A percentile compares a stretch with the other conserved stretches of the same genome.
These are phyloP conservation scores for Thraustotheca clavata DNA, from an alignment of 352 stramenopile species.

Conservation along the genomic window DNA sequence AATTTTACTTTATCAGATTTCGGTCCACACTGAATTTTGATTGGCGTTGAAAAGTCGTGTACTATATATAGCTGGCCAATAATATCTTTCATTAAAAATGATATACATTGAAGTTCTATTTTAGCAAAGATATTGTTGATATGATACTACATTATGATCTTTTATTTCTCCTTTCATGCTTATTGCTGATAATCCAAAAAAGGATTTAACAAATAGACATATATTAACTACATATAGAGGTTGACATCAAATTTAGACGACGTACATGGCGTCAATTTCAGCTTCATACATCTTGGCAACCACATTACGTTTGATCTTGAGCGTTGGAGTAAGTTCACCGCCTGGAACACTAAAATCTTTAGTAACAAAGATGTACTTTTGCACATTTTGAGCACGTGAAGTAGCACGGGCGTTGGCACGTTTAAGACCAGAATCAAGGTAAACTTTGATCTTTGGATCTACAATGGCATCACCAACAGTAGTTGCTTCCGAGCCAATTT, in stretches of 20 bases:
- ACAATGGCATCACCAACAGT: constrained; percentile 42
- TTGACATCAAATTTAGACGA: background rate
- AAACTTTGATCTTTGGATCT: constrained; percentile 29
- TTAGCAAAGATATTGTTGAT: too few relatives aligned
- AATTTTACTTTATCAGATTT: background rate
- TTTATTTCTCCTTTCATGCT: too few relatives aligned
- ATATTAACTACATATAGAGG: too few relatives aligned
- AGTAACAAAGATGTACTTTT: constrained; percentile 37
- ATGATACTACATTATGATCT: too few relatives aligned
- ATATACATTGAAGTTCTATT: too few relatives aligned
- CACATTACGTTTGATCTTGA: constrained; percentile 72
- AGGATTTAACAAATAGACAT: too few relatives aligned
- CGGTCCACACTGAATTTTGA: background rate
- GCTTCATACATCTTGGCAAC: constrained; percentile 53
- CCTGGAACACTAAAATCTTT: constrained; percentile 40
- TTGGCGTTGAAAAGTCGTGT: background rate
- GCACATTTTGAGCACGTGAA: constrained; percentile 24
- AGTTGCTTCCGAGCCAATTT: constrained; percentile 29
- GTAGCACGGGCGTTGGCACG: constrained; percentile 22
- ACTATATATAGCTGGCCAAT: background rate
- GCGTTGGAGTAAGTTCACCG: constrained; percentile 70
- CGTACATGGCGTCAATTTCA: constrained; percentile 60
- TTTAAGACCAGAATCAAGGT: constrained; percentile 33
- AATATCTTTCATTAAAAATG: too few relatives aligned
- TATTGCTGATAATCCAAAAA: too few relatives aligned